Conservation (phyloP, 768 basidiomycete genomes). For the Mycena leptocephala region DNA sequence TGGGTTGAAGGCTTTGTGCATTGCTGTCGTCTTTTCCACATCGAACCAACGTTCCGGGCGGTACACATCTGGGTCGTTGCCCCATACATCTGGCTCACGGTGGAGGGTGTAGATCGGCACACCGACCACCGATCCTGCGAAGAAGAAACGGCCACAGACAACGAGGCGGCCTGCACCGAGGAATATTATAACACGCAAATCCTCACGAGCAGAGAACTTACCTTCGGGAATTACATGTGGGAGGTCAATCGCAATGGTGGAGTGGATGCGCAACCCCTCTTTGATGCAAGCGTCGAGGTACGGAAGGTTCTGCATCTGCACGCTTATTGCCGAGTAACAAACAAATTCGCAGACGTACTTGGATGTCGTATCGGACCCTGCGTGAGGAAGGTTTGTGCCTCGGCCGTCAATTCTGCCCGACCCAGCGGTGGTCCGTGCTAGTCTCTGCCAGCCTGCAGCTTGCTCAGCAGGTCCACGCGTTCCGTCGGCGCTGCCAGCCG, state of each 20-base stretch:
- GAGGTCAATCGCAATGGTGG: conserved; percentile 89
- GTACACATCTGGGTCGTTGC: conserved; percentile 80
- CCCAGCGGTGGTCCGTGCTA: conserved; percentile 86
- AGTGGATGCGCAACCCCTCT: conserved; percentile 89
- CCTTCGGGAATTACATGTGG: conserved; percentile 83
- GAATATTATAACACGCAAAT: too few relatives aligned
- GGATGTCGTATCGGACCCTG: conserved; percentile 94
- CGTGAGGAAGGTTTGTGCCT: conserved; percentile 88
- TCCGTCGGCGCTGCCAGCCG: conserved; percentile 80
- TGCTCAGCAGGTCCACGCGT: conserved; percentile 85
- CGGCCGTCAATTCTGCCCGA: conserved; percentile 88
- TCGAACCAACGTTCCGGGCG: conserved; percentile 93
- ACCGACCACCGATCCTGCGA: conserved; percentile 80
- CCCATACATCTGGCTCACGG: conserved; percentile 81
- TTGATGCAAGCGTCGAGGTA: conserved; percentile 92
- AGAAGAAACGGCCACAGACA: conserved; percentile 72
- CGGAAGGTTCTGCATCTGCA: too few relatives aligned
- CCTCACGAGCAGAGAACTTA: too few relatives aligned
- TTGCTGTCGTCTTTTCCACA: conserved; percentile 65
- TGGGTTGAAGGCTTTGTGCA: conserved; percentile 87
- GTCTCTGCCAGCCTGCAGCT: conserved; percentile 85
- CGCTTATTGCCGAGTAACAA: too few relatives aligned
- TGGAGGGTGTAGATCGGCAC: conserved; percentile 91
- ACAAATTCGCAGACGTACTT: conserved; percentile 81
- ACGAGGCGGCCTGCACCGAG: conserved; percentile 80